phyloP scores from a whole-genome alignment of 495 filamentous ascomycete species.

The Collariella sp. region DNA sequence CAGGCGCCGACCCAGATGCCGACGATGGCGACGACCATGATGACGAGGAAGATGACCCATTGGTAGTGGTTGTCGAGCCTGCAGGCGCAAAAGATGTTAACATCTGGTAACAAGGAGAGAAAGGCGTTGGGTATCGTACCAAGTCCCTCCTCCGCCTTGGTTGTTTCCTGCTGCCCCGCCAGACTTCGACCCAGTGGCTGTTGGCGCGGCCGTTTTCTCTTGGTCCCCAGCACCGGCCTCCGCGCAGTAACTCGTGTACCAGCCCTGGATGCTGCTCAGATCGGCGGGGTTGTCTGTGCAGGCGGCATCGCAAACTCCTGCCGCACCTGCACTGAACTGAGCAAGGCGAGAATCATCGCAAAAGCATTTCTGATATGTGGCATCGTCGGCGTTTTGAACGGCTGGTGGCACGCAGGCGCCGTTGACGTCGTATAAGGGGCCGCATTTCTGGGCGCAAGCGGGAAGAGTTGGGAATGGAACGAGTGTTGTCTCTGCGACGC shows the following conservation, averaged over 20 bases:
- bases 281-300: slow-evolving; percentile 30
- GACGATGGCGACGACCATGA: slow-evolving; percentile 43
- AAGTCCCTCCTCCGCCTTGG: slow-evolving; percentile 15
- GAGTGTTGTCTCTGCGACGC: slow-evolving; percentile 29
- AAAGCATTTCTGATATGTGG: slow-evolving; percentile 38
- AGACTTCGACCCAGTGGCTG: slow-evolving; percentile 17
- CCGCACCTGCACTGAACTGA: slow-evolving; percentile 34
- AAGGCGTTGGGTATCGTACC: slow-evolving; percentile 15
- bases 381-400: slow-evolving; percentile 18
- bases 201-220: background rate
- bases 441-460: slow-evolving; percentile 40
- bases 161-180: slow-evolving; percentile 15
- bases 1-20: slow-evolving; percentile 48
- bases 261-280: slow-evolving; percentile 36
- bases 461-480: slow-evolving; percentile 40
- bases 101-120: background rate
- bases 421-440: slow-evolving; percentile 46
- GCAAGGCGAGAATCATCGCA: slow-evolving; percentile 36
- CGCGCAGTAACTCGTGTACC: slow-evolving; percentile 42
- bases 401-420: slow-evolving; percentile 44
- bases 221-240: background rate
- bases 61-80: slow-evolving; percentile 45
- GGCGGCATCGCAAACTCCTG: slow-evolving; percentile 32
- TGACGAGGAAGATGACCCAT: slow-evolving; percentile 50
- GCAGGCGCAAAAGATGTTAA: background rate